A percentile compares a stretch with the other conserved stretches of the same genome.
These are phyloP conservation scores for Alternaria viburni DNA, from an alignment of 2,329 filamentous ascomycete genomes.

Conservation along the genomic window DNA sequence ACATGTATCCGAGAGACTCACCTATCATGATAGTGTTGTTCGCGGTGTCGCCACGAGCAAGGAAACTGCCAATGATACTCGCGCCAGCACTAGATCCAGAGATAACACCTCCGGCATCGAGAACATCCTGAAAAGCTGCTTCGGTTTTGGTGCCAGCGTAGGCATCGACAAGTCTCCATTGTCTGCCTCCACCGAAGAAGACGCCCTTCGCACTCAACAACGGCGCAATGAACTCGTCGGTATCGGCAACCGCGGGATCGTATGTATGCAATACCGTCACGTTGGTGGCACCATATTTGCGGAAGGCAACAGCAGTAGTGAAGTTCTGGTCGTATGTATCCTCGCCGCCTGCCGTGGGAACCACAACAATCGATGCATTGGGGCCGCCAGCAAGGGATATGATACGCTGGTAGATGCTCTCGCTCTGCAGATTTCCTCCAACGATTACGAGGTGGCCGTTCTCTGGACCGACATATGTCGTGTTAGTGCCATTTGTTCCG, in stretches of 20 bases:
- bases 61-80: slow-evolving; percentile 29
- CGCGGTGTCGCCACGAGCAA: slow-evolving; percentile 29
- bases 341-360: slow-evolving; percentile 34
- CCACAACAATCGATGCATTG: slow-evolving; percentile 27
- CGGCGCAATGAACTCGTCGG: slow-evolving; percentile 28
- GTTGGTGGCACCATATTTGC: slow-evolving; percentile 27
- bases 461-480: slow-evolving; percentile 29
- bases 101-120: slow-evolving; percentile 30
- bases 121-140: slow-evolving; percentile 23
- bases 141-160: slow-evolving; percentile 35
- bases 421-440: slow-evolving; percentile 31
- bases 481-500: slow-evolving; percentile 11
- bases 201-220: slow-evolving; percentile 26
- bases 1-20: neutral
- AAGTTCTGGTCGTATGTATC: slow-evolving; percentile 27
- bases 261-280: slow-evolving; percentile 36
- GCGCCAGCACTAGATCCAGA: slow-evolving; percentile 32
- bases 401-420: slow-evolving; percentile 34
- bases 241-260: slow-evolving; percentile 28
- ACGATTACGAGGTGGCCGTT: slow-evolving; percentile 32
- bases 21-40: slow-evolving; percentile 34
- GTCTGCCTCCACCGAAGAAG: slow-evolving; percentile 32
- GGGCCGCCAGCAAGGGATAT: slow-evolving; percentile 32
- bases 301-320: slow-evolving; percentile 22
- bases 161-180: slow-evolving; percentile 34